Conservation (phyloP, 192 early-diverging fungal genomes). For the Rhizoclosmatium sp. region DNA sequence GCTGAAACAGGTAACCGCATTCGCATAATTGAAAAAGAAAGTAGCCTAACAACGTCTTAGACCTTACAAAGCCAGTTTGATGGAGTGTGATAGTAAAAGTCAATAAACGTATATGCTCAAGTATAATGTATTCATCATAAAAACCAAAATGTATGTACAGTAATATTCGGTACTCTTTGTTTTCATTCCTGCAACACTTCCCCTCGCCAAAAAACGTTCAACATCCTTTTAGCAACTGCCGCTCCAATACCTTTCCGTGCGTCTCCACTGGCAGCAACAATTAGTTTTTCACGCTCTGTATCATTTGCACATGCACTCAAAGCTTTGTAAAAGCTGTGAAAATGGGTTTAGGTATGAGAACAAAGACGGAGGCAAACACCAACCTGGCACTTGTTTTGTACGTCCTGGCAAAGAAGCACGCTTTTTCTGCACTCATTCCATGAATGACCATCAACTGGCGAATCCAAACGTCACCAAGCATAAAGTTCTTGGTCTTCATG, state of each 20-base stretch:
- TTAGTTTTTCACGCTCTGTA: conserved; percentile 55
- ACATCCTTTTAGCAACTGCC: conserved; percentile 48
- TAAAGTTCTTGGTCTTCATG: conserved; percentile 76
- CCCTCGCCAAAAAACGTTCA: conserved; percentile 37
- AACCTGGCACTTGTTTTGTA: conserved; percentile 74
- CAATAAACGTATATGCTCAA: too few relatives aligned
- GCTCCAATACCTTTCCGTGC: conserved; percentile 46
- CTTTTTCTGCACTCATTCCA: conserved; percentile 89
- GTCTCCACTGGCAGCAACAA: conserved; percentile 49
- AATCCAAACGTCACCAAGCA: conserved; percentile 78
- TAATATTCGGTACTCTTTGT: too few relatives aligned
- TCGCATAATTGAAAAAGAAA: too few relatives aligned
- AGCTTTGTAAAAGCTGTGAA: conserved; percentile 37
- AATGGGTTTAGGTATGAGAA: background rate
- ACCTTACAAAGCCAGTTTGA: too few relatives aligned
- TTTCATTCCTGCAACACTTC: conserved; percentile 13
- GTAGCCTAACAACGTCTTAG: too few relatives aligned
- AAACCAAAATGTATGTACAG: too few relatives aligned
- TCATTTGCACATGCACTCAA: conserved; percentile 52
- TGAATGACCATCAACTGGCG: conserved; percentile 85
- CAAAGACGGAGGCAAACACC: background rate
- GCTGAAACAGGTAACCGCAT: conserved; percentile 47
- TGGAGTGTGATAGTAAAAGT: too few relatives aligned
- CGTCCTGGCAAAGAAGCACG: conserved; percentile 66
- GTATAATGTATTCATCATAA: too few relatives aligned